Base-by-base conservation (phyloP, 129 eudicot genomes). In the Chrysanthemum makinoi region DNA sequence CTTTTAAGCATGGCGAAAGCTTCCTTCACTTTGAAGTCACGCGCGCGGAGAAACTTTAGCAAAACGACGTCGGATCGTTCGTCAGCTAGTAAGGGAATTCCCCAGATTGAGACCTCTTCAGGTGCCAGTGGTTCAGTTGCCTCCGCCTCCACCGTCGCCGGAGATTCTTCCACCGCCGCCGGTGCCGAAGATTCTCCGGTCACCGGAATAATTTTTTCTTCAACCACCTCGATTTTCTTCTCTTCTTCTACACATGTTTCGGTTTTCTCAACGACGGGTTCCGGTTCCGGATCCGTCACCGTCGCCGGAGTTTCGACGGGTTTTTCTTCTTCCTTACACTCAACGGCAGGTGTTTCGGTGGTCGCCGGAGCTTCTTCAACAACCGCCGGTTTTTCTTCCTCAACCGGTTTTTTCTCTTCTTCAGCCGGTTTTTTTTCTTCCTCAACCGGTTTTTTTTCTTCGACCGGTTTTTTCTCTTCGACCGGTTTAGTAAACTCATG, bases 11-110 rank as follows among this genome's bases (percentile, higher is more conserved):
- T 93, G 3, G 87, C 10, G 20, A 89, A 83, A 6, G 98, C 87
- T 6, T 93, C 96, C 46, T 83, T 83, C 22, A 89, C 95, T 75
- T 83, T 93, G 71, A 93, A 93, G 77, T 93, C 96, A n/a, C 96
- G 72, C 0, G 98, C 96, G 1, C 96, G 72, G 13, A 93, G 84
- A 66, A 93, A 93, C 61, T 93, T 93, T 24, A 93, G 67, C 24
- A 93, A 74, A 15, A 93, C 77, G 17, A 80, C 91, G 68, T 93
- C 98, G 63, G 80, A 81, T 4, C 88, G 79, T 51, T 87, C 96
- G 66, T 93, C 98, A 1, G 88, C 82, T 9, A 93, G 76, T 3
- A 93, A 76, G 0, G 89, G 88, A 2, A 87, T 80, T 3, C 98
- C 96, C 96, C 96, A 89, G 2, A 89, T 81, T 14, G 90, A 81